Conservation (phyloP, 139 green algal species). For the Diplosphaera chodatii region DNA sequence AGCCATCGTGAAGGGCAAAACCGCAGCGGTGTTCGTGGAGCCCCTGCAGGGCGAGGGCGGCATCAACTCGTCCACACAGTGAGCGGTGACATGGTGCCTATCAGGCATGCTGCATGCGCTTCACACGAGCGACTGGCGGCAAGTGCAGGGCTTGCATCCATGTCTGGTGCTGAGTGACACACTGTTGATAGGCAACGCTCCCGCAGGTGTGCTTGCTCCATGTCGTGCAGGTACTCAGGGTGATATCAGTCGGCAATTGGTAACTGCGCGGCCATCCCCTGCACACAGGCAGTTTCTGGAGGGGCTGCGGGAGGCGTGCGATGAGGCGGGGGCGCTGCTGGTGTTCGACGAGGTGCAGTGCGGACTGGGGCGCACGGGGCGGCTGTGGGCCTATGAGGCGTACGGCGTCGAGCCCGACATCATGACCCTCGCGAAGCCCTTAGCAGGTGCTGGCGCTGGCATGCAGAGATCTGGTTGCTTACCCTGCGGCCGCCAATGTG, state of each 20-base stretch:
- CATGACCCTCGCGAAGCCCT: conserved; percentile 95
- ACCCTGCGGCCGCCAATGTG: too few species aligned
- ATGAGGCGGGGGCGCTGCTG: conserved; percentile 87
- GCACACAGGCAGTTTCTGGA: not conserved
- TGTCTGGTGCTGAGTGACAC: too few species aligned
- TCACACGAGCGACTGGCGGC: too few species aligned
- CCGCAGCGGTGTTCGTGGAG: conserved; percentile 94
- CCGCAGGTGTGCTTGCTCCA: too few species aligned
- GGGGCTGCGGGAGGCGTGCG: conserved; percentile 47
- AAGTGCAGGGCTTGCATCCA: too few species aligned
- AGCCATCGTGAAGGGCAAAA: conserved; percentile 47
- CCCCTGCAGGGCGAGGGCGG: conserved; percentile 84
- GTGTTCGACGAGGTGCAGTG: conserved; percentile 96
- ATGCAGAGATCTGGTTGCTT: too few species aligned
- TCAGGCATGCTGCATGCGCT: too few species aligned
- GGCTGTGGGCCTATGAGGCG: conserved; percentile 87
- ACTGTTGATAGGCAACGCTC: too few species aligned
- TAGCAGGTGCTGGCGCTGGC: conserved; percentile 84
- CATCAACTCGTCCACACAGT: conserved; percentile 55
- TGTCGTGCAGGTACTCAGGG: too few species aligned
- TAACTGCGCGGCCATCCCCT: too few species aligned
- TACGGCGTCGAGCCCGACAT: conserved; percentile 92
- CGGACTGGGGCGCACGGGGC: conserved; percentile 77
- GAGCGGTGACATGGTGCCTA: too few species aligned
- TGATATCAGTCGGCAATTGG: too few species aligned